A percentile compares a stretch with the other conserved stretches of the same genome.
phyloP scores from a whole-genome alignment of 192 early-diverging fungal species.

The Borealophlyctis nickersoniae region DNA sequence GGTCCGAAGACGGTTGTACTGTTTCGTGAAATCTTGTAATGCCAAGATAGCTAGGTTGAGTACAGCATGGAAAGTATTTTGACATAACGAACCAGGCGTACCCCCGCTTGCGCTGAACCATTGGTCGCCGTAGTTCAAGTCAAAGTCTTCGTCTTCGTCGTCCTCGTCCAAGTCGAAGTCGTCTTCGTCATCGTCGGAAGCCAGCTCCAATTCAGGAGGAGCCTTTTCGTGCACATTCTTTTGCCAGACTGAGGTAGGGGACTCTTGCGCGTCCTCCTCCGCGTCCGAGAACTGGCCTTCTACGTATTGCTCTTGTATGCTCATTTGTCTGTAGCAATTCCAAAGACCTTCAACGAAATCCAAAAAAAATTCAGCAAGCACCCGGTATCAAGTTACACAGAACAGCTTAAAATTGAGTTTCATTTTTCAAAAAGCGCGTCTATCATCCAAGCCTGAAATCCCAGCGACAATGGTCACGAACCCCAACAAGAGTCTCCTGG shows the following conservation, averaged over 20 bases:
- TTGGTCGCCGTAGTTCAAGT: conserved; percentile 71
- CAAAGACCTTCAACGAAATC: too few relatives aligned
- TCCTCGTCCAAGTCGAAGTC: conserved; percentile 62
- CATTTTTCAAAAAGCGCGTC: too few relatives aligned
- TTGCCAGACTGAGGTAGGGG: conserved; percentile 15
- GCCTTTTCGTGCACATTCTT: conserved; percentile 21
- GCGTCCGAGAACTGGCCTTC: conserved; percentile 30
- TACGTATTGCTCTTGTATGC: too few relatives aligned
- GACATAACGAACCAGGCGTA: conserved; percentile 10
- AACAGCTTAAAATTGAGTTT: too few relatives aligned
- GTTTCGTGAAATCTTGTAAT: conserved; percentile 83
- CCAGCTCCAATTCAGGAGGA: conserved; percentile 36
- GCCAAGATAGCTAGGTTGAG: not conserved
- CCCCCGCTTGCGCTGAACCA: conserved; percentile 76
- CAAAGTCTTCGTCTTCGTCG: conserved; percentile 60
- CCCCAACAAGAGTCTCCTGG: too few relatives aligned
- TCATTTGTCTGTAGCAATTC: too few relatives aligned
- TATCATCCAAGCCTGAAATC: too few relatives aligned
- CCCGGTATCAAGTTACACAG: too few relatives aligned
- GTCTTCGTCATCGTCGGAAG: conserved; percentile 39
- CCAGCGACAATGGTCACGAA: too few relatives aligned
- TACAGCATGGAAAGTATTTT: not conserved
- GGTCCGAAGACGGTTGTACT: conserved; percentile 18
- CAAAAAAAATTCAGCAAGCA: too few relatives aligned
- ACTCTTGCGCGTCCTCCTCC: conserved; percentile 29